Base-by-base conservation (phyloP, 805 yeast genomes). In the Wickerhamiella vanderwaltii region DNA sequence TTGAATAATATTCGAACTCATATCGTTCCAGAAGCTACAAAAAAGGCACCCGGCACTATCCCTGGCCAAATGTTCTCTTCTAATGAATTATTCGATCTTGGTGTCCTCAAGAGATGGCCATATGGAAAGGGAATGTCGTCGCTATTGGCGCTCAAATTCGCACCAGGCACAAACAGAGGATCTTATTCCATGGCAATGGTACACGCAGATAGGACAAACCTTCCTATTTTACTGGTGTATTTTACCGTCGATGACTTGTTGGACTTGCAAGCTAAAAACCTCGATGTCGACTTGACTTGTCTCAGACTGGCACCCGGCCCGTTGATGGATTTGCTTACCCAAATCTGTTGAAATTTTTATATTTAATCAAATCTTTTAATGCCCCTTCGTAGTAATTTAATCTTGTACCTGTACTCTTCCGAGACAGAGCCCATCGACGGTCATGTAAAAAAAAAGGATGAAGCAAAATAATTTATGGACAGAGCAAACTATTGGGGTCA, bases 241-340 rank as follows among this genome's bases (percentile, higher is more conserved):
- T 44, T 61, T 38, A 56, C 55, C 35, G 48, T 61, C 9, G 64
- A 60, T 35, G 64, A 61, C 39, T 41, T 61, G 33, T 46, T 60
- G 26, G 63, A 59, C 33, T 46, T 57, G 15, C 18, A 36, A n/a
- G 38, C 38, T 16, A 24, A 31, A 9, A 24, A 28, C 13, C 31
- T 30, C 30, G 45, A 36, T 9, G 31, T 46, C 6, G 47, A 46
- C 30, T 36, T 46, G 41, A 31, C 40, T 18, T 45, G 45, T 18
- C 16, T 37, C 28, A 33, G 43, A 28, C 24, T 44, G 30, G 40
- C 44, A 9, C 43, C 42, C n/a, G 37, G 15, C 19, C 39, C 47
- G 9, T 30, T 44, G 9, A 19, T 44, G 11, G 44, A 41, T 28
- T 33, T 44, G 28, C 20, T 40, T n/a, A 26, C 40, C 49, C 49